Conservation (phyloP, 495 filamentous ascomycete genomes). For the Melanomma pulvis-pyrius region DNA sequence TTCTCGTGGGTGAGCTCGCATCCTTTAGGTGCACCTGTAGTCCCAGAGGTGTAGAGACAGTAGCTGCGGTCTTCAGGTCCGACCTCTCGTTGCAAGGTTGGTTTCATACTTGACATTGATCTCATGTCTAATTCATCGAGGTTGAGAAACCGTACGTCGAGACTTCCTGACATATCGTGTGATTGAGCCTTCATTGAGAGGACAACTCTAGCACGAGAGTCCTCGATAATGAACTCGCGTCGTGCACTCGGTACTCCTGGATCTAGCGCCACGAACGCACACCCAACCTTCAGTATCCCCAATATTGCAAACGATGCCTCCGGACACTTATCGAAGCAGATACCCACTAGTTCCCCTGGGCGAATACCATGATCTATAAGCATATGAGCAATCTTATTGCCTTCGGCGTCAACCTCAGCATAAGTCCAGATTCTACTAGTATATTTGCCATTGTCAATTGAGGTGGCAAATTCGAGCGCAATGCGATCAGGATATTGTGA, state of each 20-base stretch:
- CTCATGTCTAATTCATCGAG: conserved; percentile 21
- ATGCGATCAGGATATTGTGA: conserved; percentile 48
- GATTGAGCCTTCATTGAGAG: conserved; percentile 50
- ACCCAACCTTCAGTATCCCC: conserved; percentile 80
- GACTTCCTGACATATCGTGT: not conserved
- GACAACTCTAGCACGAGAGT: conserved; percentile 59
- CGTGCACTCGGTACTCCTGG: conserved; percentile 63
- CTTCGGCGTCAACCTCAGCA: conserved; percentile 59
- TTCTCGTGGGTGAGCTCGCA: conserved; percentile 76
- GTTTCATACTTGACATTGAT: conserved; percentile 3
- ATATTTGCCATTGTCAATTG: conserved; percentile 42
- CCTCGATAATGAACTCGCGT: conserved; percentile 66
- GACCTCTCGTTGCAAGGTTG: conserved; percentile 16
- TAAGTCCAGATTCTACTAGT: conserved; percentile 62
- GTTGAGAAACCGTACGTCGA: conserved; percentile 20
- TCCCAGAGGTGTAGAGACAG: conserved; percentile 82
- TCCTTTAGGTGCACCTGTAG: conserved; percentile 78
- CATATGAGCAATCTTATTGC: conserved; percentile 62
- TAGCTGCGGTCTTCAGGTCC: conserved; percentile 57
- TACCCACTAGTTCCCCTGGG: conserved; percentile 63
- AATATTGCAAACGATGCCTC: conserved; percentile 77
- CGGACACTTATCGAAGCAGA: conserved; percentile 80
- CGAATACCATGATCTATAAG: conserved; percentile 47
- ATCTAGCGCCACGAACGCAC: conserved; percentile 77
- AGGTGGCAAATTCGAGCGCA: conserved; percentile 65